Percentiles rank a stretch among this genome's conserved stretches.
Conservation (phyloP, 2,329 filamentous ascomycete genomes). For the Lasiodiplodia sp. region DNA sequence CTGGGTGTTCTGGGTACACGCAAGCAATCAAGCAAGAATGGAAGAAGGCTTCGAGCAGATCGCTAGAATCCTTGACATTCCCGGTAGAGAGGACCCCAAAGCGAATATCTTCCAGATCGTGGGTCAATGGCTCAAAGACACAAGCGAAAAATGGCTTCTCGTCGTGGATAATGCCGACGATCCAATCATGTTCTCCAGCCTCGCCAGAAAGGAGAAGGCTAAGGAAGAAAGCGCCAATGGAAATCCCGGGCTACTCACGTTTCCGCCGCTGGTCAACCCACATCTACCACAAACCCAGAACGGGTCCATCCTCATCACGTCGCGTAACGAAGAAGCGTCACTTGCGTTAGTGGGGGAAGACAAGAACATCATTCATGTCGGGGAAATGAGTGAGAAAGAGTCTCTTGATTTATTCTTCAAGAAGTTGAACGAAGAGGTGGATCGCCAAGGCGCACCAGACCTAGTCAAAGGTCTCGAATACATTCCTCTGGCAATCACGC, state of each 20-base stretch:
- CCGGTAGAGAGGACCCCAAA: constrained; percentile 35
- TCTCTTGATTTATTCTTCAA: background rate
- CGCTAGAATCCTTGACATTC: constrained; percentile 36
- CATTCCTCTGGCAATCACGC: constrained; percentile 45
- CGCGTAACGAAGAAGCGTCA: background rate
- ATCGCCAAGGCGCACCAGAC: background rate
- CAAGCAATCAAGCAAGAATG: constrained; percentile 36
- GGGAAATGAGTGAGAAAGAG: background rate
- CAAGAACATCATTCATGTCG: no score
- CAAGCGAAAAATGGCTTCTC: constrained; percentile 40
- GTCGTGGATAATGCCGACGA: constrained; percentile 45
- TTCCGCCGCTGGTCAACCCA: background rate
- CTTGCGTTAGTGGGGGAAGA: background rate
- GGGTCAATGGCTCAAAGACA: constrained; percentile 37
- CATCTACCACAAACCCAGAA: constrained; percentile 11
- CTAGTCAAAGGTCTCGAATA: constrained; percentile 34
- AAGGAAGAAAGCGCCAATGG: background rate
- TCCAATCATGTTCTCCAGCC: background rate
- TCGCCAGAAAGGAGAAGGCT: no score
- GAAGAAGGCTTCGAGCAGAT: constrained; percentile 40
- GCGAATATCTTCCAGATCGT: constrained; percentile 38
- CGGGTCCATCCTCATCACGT: constrained; percentile 26
- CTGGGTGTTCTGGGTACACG: constrained; percentile 44
- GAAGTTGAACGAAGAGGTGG: background rate
- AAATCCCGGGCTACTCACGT: no score